Evolutionary conservation across 371 early-diverging fungal species (phyloP), one percentile per base, ranked within the genome.

Genomic region (Rhizopus microsporus): DNA sequence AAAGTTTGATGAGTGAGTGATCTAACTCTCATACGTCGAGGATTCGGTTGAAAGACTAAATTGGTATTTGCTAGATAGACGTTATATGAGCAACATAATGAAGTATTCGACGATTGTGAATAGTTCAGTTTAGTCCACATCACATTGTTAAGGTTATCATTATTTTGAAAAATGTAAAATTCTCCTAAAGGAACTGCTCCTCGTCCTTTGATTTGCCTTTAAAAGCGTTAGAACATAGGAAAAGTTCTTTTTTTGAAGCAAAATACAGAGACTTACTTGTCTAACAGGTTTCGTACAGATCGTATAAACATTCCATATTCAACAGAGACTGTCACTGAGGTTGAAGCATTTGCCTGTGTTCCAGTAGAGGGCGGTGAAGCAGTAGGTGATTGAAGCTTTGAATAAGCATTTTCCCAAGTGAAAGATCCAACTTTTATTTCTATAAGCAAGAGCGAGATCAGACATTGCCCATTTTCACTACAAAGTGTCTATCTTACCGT

Each of bases 131-230:
- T 29, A 7, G 17, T 29, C 12, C 44, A 7, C 17, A 43, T 43
- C 2, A 43, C 17, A 4, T 32, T 38, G 8, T 50, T 35, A 32
- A 53, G 57, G 15, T 60, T 33, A 43, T 50, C 54, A 15, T 35
- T 38, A 29, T 56, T 52, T 16, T 70, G 69, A 48, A 64, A 65
- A n/a, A 78, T 49, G 44, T 68, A 78, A 47, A 75, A 72, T 7
- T 78, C 75, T 6, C 78, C 78, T 53, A 78, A 39, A 16, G 78
- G 75, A 17, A 78, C 47, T 7, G 73, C 63, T 7, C 71, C 73
- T 31, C 64, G 65, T 23, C 32, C 51, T n/a, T 69, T 40, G 71
- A 78, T 74, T 52, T 63, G 53, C 6, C 78, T 77, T 65, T 35
- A 13, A 23, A 31, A 3, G 13, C 2, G 23, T 23, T 23, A 40